Conservation (phyloP, 768 basidiomycete species). For the Hygrocybe coccinea region DNA sequence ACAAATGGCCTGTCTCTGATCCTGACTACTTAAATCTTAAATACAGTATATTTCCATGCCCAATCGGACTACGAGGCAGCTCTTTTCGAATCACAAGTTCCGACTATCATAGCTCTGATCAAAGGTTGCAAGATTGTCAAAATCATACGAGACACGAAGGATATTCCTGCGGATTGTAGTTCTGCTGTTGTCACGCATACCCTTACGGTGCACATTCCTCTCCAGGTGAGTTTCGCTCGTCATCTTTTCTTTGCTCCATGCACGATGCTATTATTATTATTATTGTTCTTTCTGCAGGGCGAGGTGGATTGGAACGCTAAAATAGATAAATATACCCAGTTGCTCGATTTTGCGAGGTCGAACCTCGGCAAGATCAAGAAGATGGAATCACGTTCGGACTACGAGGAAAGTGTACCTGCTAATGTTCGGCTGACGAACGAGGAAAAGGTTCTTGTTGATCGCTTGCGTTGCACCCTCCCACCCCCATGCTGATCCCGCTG, state of each 20-base stretch:
- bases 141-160: conserved; percentile 57
- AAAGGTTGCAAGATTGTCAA: conserved; percentile 81
- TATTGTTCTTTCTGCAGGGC: too few species aligned
- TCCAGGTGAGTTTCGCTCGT: conserved; percentile 52
- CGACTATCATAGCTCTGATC: conserved; percentile 74
- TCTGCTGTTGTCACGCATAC: conserved; percentile 72
- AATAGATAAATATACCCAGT: background rate
- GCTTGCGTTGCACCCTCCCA: too few species aligned
- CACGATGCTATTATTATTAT: too few species aligned
- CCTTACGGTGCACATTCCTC: conserved; percentile 77
- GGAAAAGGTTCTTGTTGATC: conserved; percentile 35
- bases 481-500: too few species aligned
- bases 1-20: too few species aligned
- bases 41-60: conserved; percentile 70
- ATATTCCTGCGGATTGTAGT: conserved; percentile 90
- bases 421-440: conserved; percentile 68
- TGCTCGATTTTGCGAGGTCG: conserved; percentile 58
- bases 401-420: conserved; percentile 73
- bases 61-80: conserved; percentile 58
- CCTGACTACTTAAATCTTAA: too few species aligned
- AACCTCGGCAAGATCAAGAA: conserved; percentile 76
- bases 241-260: too few species aligned
- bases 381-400: conserved; percentile 67
- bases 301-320: too few species aligned
- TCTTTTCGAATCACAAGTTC: conserved; percentile 65